Conservation (phyloP, 805 yeast genomes). For the Saccharomycopsis malanga region DNA sequence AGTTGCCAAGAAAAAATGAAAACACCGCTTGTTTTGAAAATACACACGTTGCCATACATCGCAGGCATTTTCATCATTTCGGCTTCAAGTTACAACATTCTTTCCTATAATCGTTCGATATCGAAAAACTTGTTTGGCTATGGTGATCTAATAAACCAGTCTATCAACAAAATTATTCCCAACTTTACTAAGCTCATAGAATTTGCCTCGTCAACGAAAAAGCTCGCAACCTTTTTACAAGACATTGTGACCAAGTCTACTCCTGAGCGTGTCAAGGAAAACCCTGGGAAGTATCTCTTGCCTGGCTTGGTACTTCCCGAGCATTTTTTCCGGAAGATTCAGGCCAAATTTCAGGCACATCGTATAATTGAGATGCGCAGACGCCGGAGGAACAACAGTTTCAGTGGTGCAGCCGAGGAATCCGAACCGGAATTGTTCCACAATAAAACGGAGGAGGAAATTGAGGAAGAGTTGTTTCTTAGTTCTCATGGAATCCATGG, state of each 20-base stretch:
- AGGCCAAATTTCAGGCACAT: constrained; percentile 35
- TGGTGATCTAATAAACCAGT: constrained; percentile 34
- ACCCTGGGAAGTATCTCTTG: constrained; percentile 23
- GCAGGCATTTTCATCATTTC: constrained; percentile 78
- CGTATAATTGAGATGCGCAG: constrained; percentile 11
- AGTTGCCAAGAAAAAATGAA: not conserved
- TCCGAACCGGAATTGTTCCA: constrained; percentile 1
- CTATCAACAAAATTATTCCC: constrained; percentile 57
- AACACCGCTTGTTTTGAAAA: constrained; percentile 45
- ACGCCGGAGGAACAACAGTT: constrained; percentile 14
- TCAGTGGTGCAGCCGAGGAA: constrained; percentile 11
- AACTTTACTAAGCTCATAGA: constrained; percentile 44
- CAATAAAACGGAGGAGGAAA: constrained; percentile 25
- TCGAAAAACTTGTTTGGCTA: constrained; percentile 74
- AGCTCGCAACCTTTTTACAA: constrained; percentile 25
- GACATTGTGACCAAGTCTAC: constrained; percentile 13
- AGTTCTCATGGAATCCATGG: constrained; percentile 65
- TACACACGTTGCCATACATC: constrained; percentile 76
- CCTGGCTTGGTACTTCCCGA: constrained; percentile 85
- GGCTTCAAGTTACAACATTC: constrained; percentile 36
- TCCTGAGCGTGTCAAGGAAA: constrained; percentile 15
- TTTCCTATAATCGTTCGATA: constrained; percentile 75
- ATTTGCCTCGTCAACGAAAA: constrained; percentile 28
- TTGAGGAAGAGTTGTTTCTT: constrained; percentile 46
- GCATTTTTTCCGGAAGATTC: constrained; percentile 73